phyloP scores from a whole-genome alignment of 1,139 yeast genomes.

The Wickerhamomyces sp. region DNA sequence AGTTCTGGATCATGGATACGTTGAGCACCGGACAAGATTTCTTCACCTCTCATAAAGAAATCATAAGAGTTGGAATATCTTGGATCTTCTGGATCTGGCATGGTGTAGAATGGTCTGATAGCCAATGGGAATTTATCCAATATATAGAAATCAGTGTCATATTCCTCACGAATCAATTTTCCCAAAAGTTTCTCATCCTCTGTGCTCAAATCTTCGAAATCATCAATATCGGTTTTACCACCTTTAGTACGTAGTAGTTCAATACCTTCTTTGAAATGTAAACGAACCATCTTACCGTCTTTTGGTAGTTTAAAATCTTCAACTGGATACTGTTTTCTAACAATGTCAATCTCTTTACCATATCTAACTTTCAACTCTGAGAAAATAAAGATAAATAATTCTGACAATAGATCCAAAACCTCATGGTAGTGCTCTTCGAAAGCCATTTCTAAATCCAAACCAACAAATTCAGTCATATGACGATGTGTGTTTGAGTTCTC shows the following conservation, averaged over 20 bases:
- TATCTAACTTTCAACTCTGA: conserved; percentile 74
- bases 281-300: conserved; percentile 84
- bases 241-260: conserved; percentile 78
- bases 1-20: conserved; percentile 93
- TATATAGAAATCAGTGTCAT: conserved; percentile 95
- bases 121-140: conserved; percentile 97
- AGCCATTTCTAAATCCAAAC: conserved; percentile 96
- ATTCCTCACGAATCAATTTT: conserved; percentile 83
- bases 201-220: conserved; percentile 84
- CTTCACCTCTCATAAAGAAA: conserved; percentile 99
- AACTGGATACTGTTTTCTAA: conserved; percentile 93
- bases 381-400: conserved; percentile 85
- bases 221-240: conserved; percentile 71
- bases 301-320: conserved; percentile 94
- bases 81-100: conserved; percentile 95
- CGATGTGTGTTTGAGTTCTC: conserved; percentile 98
- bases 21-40: conserved; percentile 97
- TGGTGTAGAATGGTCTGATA: conserved; percentile 96
- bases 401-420: conserved; percentile 77
- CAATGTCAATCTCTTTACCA: conserved; percentile 78
- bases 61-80: conserved; percentile 93
- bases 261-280: conserved; percentile 89
- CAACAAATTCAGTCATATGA: conserved; percentile 98
- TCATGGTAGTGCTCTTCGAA: conserved; percentile 98
- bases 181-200: conserved; percentile 95